Conservation (phyloP, 2,329 filamentous ascomycete genomes). For the Biscogniauxia mediterranea region DNA sequence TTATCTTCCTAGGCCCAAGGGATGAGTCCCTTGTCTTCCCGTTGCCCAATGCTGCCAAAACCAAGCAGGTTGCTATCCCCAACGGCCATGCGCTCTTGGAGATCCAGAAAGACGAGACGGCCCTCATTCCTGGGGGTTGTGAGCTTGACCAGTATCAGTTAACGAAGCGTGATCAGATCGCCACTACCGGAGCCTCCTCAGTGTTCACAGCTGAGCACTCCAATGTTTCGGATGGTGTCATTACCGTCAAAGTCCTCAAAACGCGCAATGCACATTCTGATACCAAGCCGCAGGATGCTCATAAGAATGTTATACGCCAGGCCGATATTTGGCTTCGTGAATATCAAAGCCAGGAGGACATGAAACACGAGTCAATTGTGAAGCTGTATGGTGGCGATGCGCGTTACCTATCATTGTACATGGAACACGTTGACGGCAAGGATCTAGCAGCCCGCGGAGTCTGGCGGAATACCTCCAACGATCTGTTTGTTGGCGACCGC, state of each 20-base stretch:
- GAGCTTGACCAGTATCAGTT: constrained; percentile 54
- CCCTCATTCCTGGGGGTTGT: constrained; percentile 47
- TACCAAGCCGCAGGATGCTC: constrained; percentile 47
- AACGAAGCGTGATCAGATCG: constrained; percentile 56
- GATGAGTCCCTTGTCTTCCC: constrained; percentile 52
- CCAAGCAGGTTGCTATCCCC: constrained; percentile 45
- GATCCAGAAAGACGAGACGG: constrained; percentile 47
- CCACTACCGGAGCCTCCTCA: constrained; percentile 52
- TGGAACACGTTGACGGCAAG: constrained; percentile 59
- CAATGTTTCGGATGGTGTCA: constrained; percentile 50
- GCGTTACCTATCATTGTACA: constrained; percentile 58
- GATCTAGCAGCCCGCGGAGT: constrained; percentile 49
- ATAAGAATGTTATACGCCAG: constrained; percentile 56
- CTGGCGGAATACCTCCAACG: constrained; percentile 48
- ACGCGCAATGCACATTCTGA: constrained; percentile 43
- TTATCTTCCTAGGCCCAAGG: constrained; percentile 52
- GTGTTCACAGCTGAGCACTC: constrained; percentile 57
- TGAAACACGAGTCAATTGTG: constrained; percentile 58
- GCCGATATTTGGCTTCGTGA: constrained; percentile 61
- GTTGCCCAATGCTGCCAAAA: constrained; percentile 45
- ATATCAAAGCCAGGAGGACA: constrained; percentile 52
- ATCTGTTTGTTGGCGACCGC: constrained; percentile 50
- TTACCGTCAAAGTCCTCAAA: constrained; percentile 62
- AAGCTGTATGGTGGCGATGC: constrained; percentile 59
- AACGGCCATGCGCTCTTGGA: constrained; percentile 52